Evolutionary conservation across 2,329 filamentous ascomycete genomes (phyloP), one percentile per base, ranked within the genome.

Genomic region (Talaromyces sp.): DNA sequence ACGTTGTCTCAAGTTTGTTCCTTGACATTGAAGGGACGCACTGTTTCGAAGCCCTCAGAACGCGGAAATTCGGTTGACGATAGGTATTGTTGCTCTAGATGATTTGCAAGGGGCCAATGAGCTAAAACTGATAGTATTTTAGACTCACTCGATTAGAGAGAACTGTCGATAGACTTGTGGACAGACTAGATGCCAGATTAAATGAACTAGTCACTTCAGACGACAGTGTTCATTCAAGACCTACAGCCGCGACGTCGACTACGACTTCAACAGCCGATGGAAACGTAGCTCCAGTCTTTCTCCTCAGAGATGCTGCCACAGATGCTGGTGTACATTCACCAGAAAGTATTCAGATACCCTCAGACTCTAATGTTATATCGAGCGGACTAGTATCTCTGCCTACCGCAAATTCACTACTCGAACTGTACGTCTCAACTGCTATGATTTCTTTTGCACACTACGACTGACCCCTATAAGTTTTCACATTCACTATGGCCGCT

Each of bases 401-500:
- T 13, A 65, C 63, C n/a, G 63, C 63, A 31, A 47, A 61, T 45
- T 60, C 63, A 6, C 45, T 65, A 49, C 57, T 61, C 33, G 57
- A 60, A 13, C 33, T 65, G 63, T 61, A 49, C 2, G 63, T 5
- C 4, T 22, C n/a, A 19, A n/a, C 4, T 8, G n/a, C 39, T 11
- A 14, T 27, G 27, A 31, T 7, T 31, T 14, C 4, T 11, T 11
- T 11, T 22, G 16, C 3, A 11, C 16, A 41, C 8, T 54, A 6
- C 33, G 14, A 22, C 39, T 61, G 47, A 54, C 14, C 41, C 7
- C 3, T 60, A 8, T n/a, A 47, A 61, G 57, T 5, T 81, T 81
- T 63, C 72, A 76, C 31, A 72, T 77, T 57, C 73, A 81, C 64
- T 81, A 81, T 65, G 79, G 78, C n/a, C 72, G 76, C 19, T 81